Conservation (phyloP, 352 stramenopile species). For the Phytophthora lateralis region DNA sequence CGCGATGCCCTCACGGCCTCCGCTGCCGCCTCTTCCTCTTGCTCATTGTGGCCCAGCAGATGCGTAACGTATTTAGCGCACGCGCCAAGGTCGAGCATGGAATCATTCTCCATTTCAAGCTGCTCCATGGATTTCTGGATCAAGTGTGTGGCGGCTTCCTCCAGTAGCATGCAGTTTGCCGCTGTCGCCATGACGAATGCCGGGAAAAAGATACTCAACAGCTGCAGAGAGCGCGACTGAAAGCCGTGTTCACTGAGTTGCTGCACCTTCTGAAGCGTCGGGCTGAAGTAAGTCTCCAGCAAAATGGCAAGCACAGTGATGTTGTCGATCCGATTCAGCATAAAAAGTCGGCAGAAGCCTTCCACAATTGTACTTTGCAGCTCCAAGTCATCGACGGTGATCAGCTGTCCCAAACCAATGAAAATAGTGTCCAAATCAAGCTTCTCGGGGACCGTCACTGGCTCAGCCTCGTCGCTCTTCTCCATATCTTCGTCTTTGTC, state of each 20-base stretch:
- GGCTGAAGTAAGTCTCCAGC: constrained; percentile 78
- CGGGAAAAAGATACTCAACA: constrained; percentile 80
- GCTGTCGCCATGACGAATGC: constrained; percentile 61
- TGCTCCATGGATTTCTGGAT: constrained; percentile 69
- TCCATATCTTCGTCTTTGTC: constrained; percentile 34
- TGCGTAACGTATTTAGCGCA: constrained; percentile 71
- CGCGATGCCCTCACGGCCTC: constrained; percentile 8
- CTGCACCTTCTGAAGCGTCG: constrained; percentile 61
- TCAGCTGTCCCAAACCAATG: constrained; percentile 57
- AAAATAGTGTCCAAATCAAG: constrained; percentile 67
- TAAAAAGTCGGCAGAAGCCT: constrained; percentile 76
- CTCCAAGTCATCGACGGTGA: constrained; percentile 64
- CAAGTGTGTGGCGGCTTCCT: constrained; percentile 68
- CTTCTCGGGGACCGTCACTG: constrained; percentile 25
- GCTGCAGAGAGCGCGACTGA: constrained; percentile 67
- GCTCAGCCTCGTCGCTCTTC: constrained; percentile 30
- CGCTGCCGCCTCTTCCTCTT: constrained; percentile 25
- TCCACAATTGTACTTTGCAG: constrained; percentile 79
- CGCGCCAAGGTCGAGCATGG: constrained; percentile 50
- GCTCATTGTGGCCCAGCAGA: constrained; percentile 57
- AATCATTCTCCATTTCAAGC: constrained; percentile 43
- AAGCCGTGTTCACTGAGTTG: constrained; percentile 57
- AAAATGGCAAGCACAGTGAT: constrained; percentile 64
- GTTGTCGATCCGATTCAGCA: constrained; percentile 74
- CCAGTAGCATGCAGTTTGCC: constrained; percentile 62